A percentile compares a stretch with the other conserved stretches of the same genome.
phyloP scores from a whole-genome alignment of 306 rosid genomes.

The Sechiopsis laciniata region DNA sequence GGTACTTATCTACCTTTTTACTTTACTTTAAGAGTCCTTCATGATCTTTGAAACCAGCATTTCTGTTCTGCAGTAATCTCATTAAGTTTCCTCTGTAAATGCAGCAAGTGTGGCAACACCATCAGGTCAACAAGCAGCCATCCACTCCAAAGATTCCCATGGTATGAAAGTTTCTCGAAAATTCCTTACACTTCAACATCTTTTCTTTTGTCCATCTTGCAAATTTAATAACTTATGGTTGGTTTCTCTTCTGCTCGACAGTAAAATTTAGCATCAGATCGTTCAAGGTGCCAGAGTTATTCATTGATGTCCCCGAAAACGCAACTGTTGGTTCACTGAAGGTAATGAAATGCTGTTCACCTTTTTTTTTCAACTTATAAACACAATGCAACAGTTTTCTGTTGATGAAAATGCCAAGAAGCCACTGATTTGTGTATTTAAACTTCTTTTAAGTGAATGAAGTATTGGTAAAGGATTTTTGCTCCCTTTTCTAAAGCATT shows the following conservation, averaged over 20 bases:
- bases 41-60: conserved; percentile 11
- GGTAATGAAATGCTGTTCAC: conserved; percentile 33
- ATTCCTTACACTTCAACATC: conserved; percentile 7
- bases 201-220: conserved; percentile 10
- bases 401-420: conserved; percentile 6
- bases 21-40: conserved; percentile 11
- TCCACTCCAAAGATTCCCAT: conserved; percentile 54
- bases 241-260: conserved; percentile 38
- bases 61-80: conserved; percentile 10
- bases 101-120: conserved; percentile 38
- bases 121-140: conserved; percentile 40
- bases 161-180: conserved; percentile 39
- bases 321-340: conserved; percentile 77
- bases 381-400: not conserved
- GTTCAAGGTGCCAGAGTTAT: conserved; percentile 79
- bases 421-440: not conserved
- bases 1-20: conserved; percentile 8
- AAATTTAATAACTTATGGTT: conserved; percentile 15
- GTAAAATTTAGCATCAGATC: conserved; percentile 84
- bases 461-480: not conserved
- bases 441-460: no score
- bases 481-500: conserved; percentile 3
- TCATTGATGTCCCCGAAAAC: conserved; percentile 74
- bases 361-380: not conserved
- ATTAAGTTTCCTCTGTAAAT: conserved; percentile 24